Conservation (phyloP, 805 yeast genomes). For the Saccharomycopsis javanensis region DNA sequence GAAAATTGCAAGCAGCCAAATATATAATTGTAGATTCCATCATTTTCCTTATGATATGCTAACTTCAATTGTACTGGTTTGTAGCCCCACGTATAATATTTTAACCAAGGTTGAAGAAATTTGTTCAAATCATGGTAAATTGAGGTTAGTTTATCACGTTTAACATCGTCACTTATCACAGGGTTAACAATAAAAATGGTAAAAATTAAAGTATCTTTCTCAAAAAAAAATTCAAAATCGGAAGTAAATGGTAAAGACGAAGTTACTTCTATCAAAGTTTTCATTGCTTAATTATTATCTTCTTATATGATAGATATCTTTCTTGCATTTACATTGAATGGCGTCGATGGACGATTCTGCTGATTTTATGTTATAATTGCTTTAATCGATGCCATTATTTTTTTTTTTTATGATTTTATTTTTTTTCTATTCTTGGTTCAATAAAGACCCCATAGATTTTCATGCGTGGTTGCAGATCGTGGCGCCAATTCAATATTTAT, state of each 20-base stretch:
- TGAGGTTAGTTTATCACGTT: constrained; percentile 13
- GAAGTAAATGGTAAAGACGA: constrained; percentile 5
- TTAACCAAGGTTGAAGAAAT: constrained; percentile 29
- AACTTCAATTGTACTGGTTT: constrained; percentile 24
- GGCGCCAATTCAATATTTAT: too few relatives aligned
- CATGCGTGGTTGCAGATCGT: background rate
- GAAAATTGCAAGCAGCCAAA: constrained; percentile 32
- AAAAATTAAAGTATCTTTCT: constrained; percentile 22
- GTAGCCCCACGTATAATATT: constrained; percentile 35
- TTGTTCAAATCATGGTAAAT: constrained; percentile 21
- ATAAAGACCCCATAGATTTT: background rate
- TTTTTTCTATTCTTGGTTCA: too few relatives aligned
- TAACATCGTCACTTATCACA: constrained; percentile 21
- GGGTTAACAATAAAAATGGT: constrained; percentile 27
- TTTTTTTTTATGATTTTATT: too few relatives aligned
- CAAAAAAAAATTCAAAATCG: constrained; percentile 13
- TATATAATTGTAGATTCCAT: constrained; percentile 20
- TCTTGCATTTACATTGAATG: too few relatives aligned
- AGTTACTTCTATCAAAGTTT: constrained; percentile 4
- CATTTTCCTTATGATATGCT: constrained; percentile 13
- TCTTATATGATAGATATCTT: too few relatives aligned
- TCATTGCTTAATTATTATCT: constrained; percentile 1
- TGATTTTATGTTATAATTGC: too few relatives aligned
- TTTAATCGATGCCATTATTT: too few relatives aligned
- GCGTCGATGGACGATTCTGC: too few relatives aligned